These are phyloP conservation scores for Salvia miltiorrhiza DNA, from an alignment of 257 asterid genomes.

Conservation along the genomic window DNA sequence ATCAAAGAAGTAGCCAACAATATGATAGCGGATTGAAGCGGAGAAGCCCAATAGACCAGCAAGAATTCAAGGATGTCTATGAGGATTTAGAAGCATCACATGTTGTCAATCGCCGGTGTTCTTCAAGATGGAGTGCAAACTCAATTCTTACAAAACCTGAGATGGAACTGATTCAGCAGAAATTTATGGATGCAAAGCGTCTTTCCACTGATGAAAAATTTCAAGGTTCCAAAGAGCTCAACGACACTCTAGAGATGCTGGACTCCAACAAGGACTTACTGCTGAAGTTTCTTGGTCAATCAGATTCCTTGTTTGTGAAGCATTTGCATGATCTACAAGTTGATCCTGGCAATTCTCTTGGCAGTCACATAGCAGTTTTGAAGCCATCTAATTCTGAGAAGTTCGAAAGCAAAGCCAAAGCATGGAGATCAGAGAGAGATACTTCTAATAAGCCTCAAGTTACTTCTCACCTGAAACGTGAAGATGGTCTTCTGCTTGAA, in stretches of 20 bases:
- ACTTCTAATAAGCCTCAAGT: slow-evolving; percentile 27
- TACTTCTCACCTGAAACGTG: slow-evolving; percentile 46
- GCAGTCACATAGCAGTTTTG: slow-evolving; percentile 47
- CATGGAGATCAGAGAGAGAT: slow-evolving; percentile 44
- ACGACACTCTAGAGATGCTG: slow-evolving; percentile 45
- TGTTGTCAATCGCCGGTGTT: slow-evolving; percentile 50
- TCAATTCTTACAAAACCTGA: slow-evolving; percentile 51
- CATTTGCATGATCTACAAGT: slow-evolving; percentile 44
- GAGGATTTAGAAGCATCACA: slow-evolving; percentile 92
- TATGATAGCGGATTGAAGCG: slow-evolving; percentile 30
- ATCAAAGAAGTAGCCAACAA: slow-evolving; percentile 27
- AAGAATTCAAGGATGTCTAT: slow-evolving; percentile 65
- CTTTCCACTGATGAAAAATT: slow-evolving; percentile 42
- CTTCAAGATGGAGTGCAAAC: slow-evolving; percentile 60
- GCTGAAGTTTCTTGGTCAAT: slow-evolving; percentile 48
- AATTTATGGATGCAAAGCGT: slow-evolving; percentile 47
- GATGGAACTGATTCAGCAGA: slow-evolving; percentile 51
- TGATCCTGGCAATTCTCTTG: slow-evolving; percentile 40
- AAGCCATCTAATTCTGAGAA: slow-evolving; percentile 47
- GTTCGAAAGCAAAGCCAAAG: slow-evolving; percentile 43
- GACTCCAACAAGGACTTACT: slow-evolving; percentile 49
- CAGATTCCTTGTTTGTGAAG: slow-evolving; percentile 41
- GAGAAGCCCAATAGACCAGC: slow-evolving; percentile 53
- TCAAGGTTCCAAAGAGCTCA: slow-evolving; percentile 49
- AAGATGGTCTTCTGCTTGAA: slow-evolving; percentile 74